Percentiles rank a stretch among this genome's conserved stretches.
phyloP scores from a whole-genome alignment of 1,284 basidiomycete genomes.

The Trametes sp. region DNA sequence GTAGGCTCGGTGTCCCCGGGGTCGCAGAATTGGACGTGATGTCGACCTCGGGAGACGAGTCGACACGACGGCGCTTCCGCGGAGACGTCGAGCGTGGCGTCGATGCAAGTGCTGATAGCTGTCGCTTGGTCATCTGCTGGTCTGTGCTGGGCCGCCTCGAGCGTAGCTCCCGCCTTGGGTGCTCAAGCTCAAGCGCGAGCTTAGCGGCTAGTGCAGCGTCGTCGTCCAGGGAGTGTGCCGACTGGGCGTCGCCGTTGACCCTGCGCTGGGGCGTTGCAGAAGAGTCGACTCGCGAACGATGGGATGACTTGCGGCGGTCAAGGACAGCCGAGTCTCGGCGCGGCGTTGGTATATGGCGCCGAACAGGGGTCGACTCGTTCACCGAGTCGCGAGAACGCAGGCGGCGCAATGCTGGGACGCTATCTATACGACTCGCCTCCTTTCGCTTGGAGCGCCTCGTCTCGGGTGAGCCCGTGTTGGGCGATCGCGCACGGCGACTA shows the following conservation, averaged over 20 bases:
- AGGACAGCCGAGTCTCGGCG: conserved; percentile 19
- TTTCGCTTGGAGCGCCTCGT: conserved; percentile 26
- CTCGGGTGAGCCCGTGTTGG: conserved; percentile 20
- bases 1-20: conserved; percentile 21
- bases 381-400: conserved; percentile 35
- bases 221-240: conserved; percentile 35
- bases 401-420: conserved; percentile 32
- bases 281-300: conserved; percentile 17
- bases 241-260: conserved; percentile 7
- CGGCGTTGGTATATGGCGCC: conserved; percentile 24
- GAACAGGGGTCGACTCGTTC: conserved; percentile 23
- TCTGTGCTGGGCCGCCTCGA: conserved; percentile 40
- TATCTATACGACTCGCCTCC: conserved; percentile 15
- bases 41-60: conserved; percentile 46
- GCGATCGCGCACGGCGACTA: conserved; percentile 15
- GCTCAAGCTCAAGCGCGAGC: conserved; percentile 48
- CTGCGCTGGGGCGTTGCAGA: conserved; percentile 11
- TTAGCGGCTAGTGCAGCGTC: conserved; percentile 50
- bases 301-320: conserved; percentile 22
- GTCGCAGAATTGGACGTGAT: conserved; percentile 19
- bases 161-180: conserved; percentile 43
- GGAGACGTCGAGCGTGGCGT: conserved; percentile 35
- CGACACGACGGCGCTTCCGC: conserved; percentile 57
- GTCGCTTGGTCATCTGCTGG: conserved; percentile 32
- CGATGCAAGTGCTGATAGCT: conserved; percentile 17